phyloP scores from a whole-genome alignment of 2,329 filamentous ascomycete species.

The Aspergillus quadricinctus region DNA sequence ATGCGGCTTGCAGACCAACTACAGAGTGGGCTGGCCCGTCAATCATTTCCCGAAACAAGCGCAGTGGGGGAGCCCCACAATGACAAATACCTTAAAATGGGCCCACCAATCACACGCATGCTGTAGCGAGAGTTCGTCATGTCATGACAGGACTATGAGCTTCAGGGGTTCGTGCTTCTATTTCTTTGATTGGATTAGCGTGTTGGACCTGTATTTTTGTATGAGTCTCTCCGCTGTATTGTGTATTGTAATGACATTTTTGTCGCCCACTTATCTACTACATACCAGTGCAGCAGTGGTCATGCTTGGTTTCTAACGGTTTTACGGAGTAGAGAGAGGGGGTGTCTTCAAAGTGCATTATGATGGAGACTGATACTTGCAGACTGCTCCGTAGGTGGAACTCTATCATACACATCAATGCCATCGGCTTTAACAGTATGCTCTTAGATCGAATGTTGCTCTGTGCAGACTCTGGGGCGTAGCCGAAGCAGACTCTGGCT shows the following conservation, averaged over 20 bases:
- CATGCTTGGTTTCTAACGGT: background rate
- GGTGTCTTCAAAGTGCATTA: background rate
- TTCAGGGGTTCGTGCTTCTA: slow-evolving; percentile 18
- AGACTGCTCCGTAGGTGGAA: background rate
- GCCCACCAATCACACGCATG: slow-evolving; percentile 10
- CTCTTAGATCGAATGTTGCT: background rate
- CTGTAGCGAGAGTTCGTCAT: slow-evolving; percentile 13
- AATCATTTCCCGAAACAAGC: slow-evolving; percentile 15
- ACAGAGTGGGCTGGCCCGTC: slow-evolving; percentile 1
- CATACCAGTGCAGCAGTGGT: too few relatives aligned
- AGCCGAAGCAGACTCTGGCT: too few relatives aligned
- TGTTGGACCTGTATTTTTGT: background rate
- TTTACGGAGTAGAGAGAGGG: background rate
- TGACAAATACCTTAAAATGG: slow-evolving; percentile 24
- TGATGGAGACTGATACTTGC: background rate
- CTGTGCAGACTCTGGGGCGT: background rate
- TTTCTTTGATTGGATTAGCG: slow-evolving; percentile 4
- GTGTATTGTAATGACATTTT: background rate
- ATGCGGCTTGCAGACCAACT: background rate
- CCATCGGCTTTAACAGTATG: background rate
- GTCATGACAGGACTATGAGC: slow-evolving; percentile 6
- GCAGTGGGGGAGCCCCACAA: slow-evolving; percentile 9
- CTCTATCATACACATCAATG: background rate
- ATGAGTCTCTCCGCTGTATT: background rate
- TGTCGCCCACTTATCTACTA: background rate